Evolutionary conservation across 2,329 filamentous ascomycete genomes (phyloP).

Genomic region (Neofusicoccum kwambonambiense): DNA sequence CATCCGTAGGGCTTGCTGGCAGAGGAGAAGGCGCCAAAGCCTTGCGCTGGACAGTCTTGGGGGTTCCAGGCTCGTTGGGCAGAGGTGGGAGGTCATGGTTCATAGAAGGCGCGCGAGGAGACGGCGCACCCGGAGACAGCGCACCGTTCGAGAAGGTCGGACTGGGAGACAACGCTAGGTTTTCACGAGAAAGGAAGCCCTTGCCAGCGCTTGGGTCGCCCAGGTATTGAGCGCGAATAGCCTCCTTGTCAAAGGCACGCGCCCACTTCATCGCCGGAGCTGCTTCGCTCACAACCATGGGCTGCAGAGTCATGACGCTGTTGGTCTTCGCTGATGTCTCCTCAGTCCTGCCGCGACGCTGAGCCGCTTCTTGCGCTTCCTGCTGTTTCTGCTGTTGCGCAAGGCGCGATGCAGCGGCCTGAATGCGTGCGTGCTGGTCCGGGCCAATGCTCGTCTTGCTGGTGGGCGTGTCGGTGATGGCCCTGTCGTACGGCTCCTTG

Average conservation of each 20-base stretch:
- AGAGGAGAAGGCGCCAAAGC: slow-evolving; percentile 28
- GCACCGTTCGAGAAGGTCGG: slow-evolving; percentile 9
- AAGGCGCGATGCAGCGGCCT: slow-evolving; percentile 82
- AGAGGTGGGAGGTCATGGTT: slow-evolving; percentile 45
- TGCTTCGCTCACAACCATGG: slow-evolving; percentile 79
- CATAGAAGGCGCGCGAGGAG: not conserved
- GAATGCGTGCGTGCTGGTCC: slow-evolving; percentile 90
- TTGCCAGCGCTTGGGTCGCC: slow-evolving; percentile 70
- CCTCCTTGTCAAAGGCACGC: slow-evolving; percentile 89
- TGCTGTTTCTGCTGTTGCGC: slow-evolving; percentile 67
- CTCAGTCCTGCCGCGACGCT: slow-evolving; percentile 56
- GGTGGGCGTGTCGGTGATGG: slow-evolving; percentile 50
- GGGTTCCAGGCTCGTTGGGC: slow-evolving; percentile 29
- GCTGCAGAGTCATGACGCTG: slow-evolving; percentile 85
- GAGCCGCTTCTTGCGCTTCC: slow-evolving; percentile 46
- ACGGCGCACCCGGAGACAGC: not conserved
- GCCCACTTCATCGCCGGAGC: slow-evolving; percentile 97
- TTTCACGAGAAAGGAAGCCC: slow-evolving; percentile 50
- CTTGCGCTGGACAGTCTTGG: slow-evolving; percentile 23
- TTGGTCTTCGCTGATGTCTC: slow-evolving; percentile 70
- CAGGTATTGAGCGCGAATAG: slow-evolving; percentile 82
- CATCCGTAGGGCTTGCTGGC: not conserved
- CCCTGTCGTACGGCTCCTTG: slow-evolving; percentile 53
- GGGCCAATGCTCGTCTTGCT: slow-evolving; percentile 85
- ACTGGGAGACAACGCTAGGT: slow-evolving; percentile 29